Evolutionary conservation across 2,329 filamentous ascomycete species (phyloP).

Genomic region (Triangularia verruculosa): DNA sequence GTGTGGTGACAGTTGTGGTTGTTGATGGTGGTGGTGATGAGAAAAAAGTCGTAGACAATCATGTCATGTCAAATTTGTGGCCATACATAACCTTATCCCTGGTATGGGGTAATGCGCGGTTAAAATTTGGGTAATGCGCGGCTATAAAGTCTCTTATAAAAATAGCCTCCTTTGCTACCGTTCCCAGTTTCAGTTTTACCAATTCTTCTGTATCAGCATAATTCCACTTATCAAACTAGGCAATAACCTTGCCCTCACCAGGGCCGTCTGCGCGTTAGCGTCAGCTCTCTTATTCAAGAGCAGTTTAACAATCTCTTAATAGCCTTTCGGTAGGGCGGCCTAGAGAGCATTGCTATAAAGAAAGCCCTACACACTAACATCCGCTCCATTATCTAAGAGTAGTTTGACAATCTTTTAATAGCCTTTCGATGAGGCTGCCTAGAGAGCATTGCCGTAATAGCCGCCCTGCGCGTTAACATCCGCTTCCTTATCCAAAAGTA

Average conservation of each 20-base stretch:
- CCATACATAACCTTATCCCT: no score
- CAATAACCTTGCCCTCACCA: constrained; percentile 19
- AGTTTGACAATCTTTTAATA: no score
- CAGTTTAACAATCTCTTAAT: no score
- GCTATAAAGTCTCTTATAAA: neutral
- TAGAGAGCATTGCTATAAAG: neutral
- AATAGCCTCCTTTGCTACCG: neutral
- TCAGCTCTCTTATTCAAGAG: no score
- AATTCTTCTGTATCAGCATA: neutral
- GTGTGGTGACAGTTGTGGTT: no score
- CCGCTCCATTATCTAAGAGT: no score
- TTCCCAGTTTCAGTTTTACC: neutral
- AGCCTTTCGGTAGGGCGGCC: neutral
- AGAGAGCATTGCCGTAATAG: neutral
- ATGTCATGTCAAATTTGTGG: no score
- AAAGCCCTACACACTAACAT: neutral
- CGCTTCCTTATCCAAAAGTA: neutral
- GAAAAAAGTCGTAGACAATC: no score
- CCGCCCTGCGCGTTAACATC: neutral
- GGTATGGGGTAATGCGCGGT: no score
- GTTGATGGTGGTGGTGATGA: no score
- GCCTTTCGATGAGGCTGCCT: neutral
- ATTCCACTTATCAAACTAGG: neutral
- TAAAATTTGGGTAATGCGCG: no score
- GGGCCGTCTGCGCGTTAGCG: no score